Conservation (phyloP, 805 yeast species). For the Kodamaea leandrae region DNA sequence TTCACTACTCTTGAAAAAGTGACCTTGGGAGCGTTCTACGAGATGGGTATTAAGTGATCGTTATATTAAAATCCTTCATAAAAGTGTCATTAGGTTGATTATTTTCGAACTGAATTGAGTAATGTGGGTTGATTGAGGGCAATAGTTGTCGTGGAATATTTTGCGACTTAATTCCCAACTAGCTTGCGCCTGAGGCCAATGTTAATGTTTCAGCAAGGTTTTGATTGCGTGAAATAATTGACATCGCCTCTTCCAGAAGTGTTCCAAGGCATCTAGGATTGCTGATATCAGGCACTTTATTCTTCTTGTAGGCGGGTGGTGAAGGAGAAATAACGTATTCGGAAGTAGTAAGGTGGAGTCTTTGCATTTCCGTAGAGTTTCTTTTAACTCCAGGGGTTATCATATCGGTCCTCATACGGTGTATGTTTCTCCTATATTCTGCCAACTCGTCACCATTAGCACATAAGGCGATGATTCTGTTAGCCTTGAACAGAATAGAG, state of each 20-base stretch:
- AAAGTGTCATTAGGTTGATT: too few relatives aligned
- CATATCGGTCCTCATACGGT: conserved; percentile 42
- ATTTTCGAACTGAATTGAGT: too few relatives aligned
- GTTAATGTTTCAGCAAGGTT: too few relatives aligned
- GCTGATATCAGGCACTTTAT: neutral
- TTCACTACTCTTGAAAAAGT: too few relatives aligned
- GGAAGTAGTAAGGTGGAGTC: neutral
- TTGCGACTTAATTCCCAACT: too few relatives aligned
- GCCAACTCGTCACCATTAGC: conserved; percentile 33
- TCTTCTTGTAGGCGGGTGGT: neutral
- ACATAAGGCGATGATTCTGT: conserved; percentile 27
- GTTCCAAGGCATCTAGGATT: neutral
- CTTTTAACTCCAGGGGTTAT: conserved; percentile 34
- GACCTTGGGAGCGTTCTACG: too few relatives aligned
- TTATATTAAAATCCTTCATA: too few relatives aligned
- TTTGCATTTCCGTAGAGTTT: conserved; percentile 6
- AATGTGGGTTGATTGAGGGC: too few relatives aligned
- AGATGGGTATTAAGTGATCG: too few relatives aligned
- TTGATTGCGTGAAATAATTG: too few relatives aligned
- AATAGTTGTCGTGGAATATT: too few relatives aligned
- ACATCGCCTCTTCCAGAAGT: conserved; percentile 3
- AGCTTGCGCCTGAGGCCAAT: too few relatives aligned
- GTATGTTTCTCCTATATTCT: conserved; percentile 42
- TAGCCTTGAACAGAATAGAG: conserved; percentile 39
- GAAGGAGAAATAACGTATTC: neutral